Evolutionary conservation across 805 yeast species (phyloP).

Genomic region (Candida tammaniensis): DNA sequence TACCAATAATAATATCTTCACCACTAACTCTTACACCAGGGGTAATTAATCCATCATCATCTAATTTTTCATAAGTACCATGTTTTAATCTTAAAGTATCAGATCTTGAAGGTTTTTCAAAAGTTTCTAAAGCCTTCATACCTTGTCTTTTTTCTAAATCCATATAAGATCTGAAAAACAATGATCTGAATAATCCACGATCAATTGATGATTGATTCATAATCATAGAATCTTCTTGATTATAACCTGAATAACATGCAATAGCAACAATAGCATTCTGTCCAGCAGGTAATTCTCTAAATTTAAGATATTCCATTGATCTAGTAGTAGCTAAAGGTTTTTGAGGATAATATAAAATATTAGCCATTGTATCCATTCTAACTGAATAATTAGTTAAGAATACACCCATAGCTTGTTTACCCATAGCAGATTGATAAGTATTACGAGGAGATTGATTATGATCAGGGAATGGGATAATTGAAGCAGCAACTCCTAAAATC

Average conservation of each 20-base stretch:
- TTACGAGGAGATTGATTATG: conserved; percentile 99
- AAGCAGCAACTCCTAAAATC: conserved; percentile 98
- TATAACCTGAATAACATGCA: conserved; percentile 96
- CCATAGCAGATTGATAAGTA: conserved; percentile 99
- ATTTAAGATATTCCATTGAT: conserved; percentile 95
- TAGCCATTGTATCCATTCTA: conserved; percentile 99
- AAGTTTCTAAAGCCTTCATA: conserved; percentile 96
- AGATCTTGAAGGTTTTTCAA: conserved; percentile 93
- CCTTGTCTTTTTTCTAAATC: conserved; percentile 98
- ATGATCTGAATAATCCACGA: conserved; percentile 91
- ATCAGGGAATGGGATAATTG: conserved; percentile 99
- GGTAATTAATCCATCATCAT: conserved; percentile 95
- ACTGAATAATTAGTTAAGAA: conserved; percentile 91
- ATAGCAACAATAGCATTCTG: conserved; percentile 98
- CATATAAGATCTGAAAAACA: conserved; percentile 96
- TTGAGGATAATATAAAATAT: conserved; percentile 94
- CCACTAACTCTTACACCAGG: conserved; percentile 99
- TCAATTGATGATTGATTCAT: conserved; percentile 98
- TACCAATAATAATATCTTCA: conserved; percentile 97
- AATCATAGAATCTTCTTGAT: conserved; percentile 99
- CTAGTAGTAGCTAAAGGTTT: conserved; percentile 97
- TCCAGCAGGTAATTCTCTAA: conserved; percentile 98
- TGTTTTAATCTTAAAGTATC: conserved; percentile 94
- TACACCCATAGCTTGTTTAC: conserved; percentile 99
- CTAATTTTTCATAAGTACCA: conserved; percentile 97